Percentiles rank a stretch among this genome's conserved stretches.
Evolutionary conservation across 2,329 filamentous ascomycete species (phyloP).

Genomic region (Hortaea sp.): DNA sequence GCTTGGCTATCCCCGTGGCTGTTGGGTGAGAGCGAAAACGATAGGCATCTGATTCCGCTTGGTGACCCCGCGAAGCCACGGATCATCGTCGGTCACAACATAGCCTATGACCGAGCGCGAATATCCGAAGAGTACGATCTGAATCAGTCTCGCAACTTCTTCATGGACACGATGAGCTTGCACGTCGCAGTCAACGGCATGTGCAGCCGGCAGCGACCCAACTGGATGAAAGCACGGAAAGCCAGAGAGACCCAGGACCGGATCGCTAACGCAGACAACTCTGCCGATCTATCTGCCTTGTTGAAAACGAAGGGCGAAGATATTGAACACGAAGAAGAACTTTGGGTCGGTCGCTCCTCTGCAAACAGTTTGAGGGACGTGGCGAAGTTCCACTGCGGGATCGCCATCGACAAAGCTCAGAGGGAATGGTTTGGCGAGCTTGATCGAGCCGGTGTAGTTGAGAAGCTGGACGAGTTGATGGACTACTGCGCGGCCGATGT

Average conservation of each 20-base stretch:
- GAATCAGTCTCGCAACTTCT: constrained; percentile 71
- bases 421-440: constrained; percentile 80
- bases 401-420: constrained; percentile 80
- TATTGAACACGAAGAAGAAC: constrained; percentile 77
- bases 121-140: constrained; percentile 83
- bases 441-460: constrained; percentile 58
- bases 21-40: constrained; percentile 65
- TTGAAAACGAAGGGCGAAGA: constrained; percentile 50
- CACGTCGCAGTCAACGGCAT: constrained; percentile 98
- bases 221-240: constrained; percentile 96
- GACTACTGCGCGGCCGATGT: constrained; percentile 96
- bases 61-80: constrained; percentile 65
- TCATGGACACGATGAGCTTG: constrained; percentile 94
- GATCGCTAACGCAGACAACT: constrained; percentile 60
- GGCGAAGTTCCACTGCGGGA: constrained; percentile 87
- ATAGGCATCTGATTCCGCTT: constrained; percentile 75
- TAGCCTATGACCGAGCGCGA: constrained; percentile 86
- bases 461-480: constrained; percentile 68
- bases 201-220: constrained; percentile 92
- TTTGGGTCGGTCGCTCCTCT: constrained; percentile 92
- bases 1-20: constrained; percentile 96
- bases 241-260: constrained; percentile 73
- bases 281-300: constrained; percentile 59
- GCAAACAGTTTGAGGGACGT: constrained; percentile 93
- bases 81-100: constrained; percentile 85